Percentiles rank a stretch among this genome's conserved stretches.
Conservation (phyloP, 768 basidiomycete species). For the Hirschioporus abietinus region DNA sequence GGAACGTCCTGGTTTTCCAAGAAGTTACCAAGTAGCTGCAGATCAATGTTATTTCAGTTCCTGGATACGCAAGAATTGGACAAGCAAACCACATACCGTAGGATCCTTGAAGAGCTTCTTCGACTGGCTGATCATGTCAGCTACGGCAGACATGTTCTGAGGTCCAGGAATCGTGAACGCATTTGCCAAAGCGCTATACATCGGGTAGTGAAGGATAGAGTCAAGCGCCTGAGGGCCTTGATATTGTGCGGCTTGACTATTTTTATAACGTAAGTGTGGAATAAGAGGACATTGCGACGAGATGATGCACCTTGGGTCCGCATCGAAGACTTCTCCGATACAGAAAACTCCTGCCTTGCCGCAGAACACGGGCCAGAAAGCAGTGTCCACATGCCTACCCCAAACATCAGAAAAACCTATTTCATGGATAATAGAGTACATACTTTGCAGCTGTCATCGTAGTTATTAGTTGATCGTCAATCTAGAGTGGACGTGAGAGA, state of each 20-base stretch:
- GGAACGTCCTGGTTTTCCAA: slow-evolving; percentile 76
- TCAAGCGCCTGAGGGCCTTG: slow-evolving; percentile 61
- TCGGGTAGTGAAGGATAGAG: slow-evolving; percentile 67
- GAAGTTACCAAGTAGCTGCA: slow-evolving; percentile 61
- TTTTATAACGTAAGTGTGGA: slow-evolving; percentile 16
- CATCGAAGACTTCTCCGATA: slow-evolving; percentile 73
- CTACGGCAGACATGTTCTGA: slow-evolving; percentile 53
- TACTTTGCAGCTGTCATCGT: slow-evolving; percentile 28
- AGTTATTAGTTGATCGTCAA: slow-evolving; percentile 4
- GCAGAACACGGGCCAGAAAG: slow-evolving; percentile 77
- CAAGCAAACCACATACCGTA: background rate
- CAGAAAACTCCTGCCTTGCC: slow-evolving; percentile 77
- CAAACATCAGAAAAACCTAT: slow-evolving; percentile 20
- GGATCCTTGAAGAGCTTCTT: slow-evolving; percentile 45
- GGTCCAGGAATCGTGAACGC: slow-evolving; percentile 70
- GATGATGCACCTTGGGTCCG: slow-evolving; percentile 40
- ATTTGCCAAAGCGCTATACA: slow-evolving; percentile 57
- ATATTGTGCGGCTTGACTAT: slow-evolving; percentile 50
- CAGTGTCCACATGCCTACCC: slow-evolving; percentile 55
- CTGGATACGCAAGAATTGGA: background rate
- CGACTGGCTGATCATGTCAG: slow-evolving; percentile 45
- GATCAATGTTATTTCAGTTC: slow-evolving; percentile 16
- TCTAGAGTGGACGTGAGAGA: background rate
- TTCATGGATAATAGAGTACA: slow-evolving; percentile 24
- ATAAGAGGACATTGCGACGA: background rate